A percentile compares a stretch with the other conserved stretches of the same genome.
Evolutionary conservation across 2,329 filamentous ascomycete genomes (phyloP).

Genomic region (Aspergillus hortae): DNA sequence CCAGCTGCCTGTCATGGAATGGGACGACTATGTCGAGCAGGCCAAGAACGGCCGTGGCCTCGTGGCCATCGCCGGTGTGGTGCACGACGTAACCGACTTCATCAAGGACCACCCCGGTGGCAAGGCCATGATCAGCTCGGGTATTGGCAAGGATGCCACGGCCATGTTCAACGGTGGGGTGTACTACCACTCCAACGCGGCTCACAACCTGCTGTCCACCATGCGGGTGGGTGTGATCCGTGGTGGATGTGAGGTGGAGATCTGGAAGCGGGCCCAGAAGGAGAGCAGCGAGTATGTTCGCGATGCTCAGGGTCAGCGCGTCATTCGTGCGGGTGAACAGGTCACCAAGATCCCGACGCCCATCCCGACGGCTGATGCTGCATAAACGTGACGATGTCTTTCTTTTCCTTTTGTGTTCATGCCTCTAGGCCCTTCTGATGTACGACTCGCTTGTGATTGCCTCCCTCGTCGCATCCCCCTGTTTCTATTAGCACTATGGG

Average conservation of each 20-base stretch:
- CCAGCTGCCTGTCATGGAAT: constrained; percentile 78
- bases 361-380: constrained; percentile 77
- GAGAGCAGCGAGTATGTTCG: constrained; percentile 76
- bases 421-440: constrained; percentile 1
- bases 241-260: constrained; percentile 84
- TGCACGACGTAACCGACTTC: constrained; percentile 80
- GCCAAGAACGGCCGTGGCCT: constrained; percentile 74
- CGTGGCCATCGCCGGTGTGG: constrained; percentile 74
- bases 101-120: constrained; percentile 89
- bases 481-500: constrained; percentile 22
- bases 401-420: background rate
- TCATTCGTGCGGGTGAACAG: constrained; percentile 81
- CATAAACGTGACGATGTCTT: constrained; percentile 35
- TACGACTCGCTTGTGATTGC: constrained; percentile 7
- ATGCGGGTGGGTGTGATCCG: constrained; percentile 86
- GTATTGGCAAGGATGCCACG: constrained; percentile 81
- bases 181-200: constrained; percentile 85
- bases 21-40: constrained; percentile 79
- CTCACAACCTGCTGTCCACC: constrained; percentile 82
- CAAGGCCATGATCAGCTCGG: constrained; percentile 78
- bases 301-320: constrained; percentile 75
- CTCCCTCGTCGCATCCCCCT: constrained; percentile 7
- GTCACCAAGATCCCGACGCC: constrained; percentile 79
- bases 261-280: constrained; percentile 83
- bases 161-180: constrained; percentile 91